Conservation (phyloP, 2,329 filamentous ascomycete species). For the Cercospora zeina region DNA sequence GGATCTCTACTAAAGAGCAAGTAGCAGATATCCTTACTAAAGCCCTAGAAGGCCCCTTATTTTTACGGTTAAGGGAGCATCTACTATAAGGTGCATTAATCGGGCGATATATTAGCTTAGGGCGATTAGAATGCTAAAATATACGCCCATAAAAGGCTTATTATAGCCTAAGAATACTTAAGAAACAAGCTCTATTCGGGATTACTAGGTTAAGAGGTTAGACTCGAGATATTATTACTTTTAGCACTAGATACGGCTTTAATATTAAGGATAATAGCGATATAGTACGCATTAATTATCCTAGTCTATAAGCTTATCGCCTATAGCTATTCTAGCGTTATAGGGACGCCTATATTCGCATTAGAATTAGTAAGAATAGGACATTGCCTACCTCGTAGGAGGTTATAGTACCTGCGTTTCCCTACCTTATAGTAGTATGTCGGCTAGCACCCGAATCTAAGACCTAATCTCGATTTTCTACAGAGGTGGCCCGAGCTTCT, state of each 20-base stretch:
- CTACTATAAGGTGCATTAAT: no score
- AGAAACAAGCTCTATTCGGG: neutral
- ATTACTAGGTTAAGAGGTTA: conserved; percentile 1
- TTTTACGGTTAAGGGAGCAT: no score
- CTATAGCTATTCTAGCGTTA: neutral
- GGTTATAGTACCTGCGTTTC: no score
- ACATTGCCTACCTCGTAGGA: neutral
- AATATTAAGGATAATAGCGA: neutral
- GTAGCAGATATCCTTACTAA: neutral
- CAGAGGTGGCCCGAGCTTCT: no score
- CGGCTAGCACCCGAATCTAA: no score
- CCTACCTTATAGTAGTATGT: no score
- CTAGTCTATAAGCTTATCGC: neutral
- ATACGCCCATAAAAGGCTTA: no score
- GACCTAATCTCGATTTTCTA: no score
- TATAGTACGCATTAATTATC: neutral
- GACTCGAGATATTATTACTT: neutral
- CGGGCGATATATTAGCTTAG: no score
- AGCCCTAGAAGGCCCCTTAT: no score
- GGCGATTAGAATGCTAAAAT: neutral
- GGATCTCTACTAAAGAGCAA: conserved; percentile 17
- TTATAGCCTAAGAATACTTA: neutral
- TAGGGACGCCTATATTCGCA: neutral
- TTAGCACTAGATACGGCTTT: neutral
- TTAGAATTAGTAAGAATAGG: no score